Evolutionary conservation across 2,329 filamentous ascomycete genomes (phyloP), one percentile per base, ranked within the genome.

Genomic region (Penicillium crustosum): DNA sequence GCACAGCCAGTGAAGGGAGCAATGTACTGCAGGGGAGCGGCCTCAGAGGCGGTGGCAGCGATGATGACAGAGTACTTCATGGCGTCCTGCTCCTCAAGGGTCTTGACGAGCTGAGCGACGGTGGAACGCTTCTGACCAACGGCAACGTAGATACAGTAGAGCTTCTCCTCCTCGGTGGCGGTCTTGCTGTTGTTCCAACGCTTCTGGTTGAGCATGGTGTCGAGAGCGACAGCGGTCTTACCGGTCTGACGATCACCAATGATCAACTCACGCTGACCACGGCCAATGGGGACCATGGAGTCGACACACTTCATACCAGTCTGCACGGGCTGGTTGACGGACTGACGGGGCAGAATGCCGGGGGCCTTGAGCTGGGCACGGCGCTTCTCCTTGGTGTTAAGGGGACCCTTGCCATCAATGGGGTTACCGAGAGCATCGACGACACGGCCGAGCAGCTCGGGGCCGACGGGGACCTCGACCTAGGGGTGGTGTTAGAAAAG

Each of bases 211-310:
- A 99, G 89, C 72, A 99, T 97, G 79, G 93, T 88, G 79, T 99
- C 94, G 64, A 99, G 91, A 75, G 89, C 93, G 78, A 99, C 93
- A 74, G 94, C 94, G 77, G 94, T 99, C 90, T 99, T 99, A 82
- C 94, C 94, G 73, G 94, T 99, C 84, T 99, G 94, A 92, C 94
- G 94, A 79, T 99, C 94, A 85, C 94, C 94, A 81, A 99, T 99
- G 81, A 99, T 97, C 87, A 99, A 84, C 86, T 99, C 94, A 93
- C 94, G 94, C 87, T 99, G 94, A 77, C 94, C 94, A 93, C 94
- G 94, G 79, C 94, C 94, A 74, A 99, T 97, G 74, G 94, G 94
- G 73, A 99, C 94, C 94, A 99, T 97, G 82, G 94, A 93, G 79
- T 99, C 94, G 83, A 99, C 86, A 73, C 91, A 96, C 87, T 99